Evolutionary conservation across 1,284 basidiomycete species (phyloP).

Genomic region (Erythrobasidium hasegawianum): DNA sequence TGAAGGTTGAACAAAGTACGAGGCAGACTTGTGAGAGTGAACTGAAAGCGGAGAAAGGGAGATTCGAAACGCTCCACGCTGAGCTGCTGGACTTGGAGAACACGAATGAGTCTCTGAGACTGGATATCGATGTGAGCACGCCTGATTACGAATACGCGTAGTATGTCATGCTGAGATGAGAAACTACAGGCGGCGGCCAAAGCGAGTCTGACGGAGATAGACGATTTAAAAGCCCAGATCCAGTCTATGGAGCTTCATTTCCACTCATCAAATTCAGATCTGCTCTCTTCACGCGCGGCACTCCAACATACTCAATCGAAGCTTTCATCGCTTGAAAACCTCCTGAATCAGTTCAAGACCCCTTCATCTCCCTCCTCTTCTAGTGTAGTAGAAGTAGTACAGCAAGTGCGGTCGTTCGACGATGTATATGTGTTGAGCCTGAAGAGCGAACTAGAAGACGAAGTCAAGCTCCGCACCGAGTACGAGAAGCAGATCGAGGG

Average conservation of each 20-base stretch:
- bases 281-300: constrained; percentile 2
- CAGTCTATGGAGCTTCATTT: neutral
- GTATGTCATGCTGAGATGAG: neutral
- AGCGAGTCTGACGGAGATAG: neutral
- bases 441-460: constrained; percentile 1
- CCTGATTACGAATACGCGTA: neutral
- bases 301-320: neutral
- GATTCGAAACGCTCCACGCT: neutral
- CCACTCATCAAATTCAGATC: neutral
- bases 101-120: neutral
- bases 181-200: neutral
- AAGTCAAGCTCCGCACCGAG: neutral
- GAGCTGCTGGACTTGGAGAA: neutral
- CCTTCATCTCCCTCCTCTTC: neutral
- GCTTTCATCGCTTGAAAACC: neutral
- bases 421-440: neutral
- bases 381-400: neutral
- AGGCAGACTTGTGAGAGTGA: neutral
- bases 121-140: neutral
- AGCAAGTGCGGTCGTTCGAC: neutral
- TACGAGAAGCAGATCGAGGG: neutral
- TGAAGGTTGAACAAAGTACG: neutral
- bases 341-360: neutral
- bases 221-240: neutral
- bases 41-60: neutral